Evolutionary conservation across 192 early-diverging fungal species (phyloP).

Genomic region (Piromyces finnis): DNA sequence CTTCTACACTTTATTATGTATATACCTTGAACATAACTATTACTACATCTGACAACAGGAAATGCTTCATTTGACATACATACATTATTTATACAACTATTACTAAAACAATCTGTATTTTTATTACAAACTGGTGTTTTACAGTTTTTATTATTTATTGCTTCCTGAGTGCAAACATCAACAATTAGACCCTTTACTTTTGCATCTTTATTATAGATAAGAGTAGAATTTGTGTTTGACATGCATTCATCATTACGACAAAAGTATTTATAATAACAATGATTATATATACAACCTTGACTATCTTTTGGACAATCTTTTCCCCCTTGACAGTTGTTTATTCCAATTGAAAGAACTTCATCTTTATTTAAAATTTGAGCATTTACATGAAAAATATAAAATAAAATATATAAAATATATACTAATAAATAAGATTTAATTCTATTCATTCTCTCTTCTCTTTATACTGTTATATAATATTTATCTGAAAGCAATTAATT

Average conservation of each 20-base stretch:
- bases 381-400: no score
- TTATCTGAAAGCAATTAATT: no score
- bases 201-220: background rate
- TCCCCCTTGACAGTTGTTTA: no score
- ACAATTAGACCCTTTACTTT: background rate
- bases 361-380: no score
- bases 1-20: background rate
- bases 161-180: background rate
- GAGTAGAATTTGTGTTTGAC: background rate
- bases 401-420: no score
- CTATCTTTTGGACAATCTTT: background rate
- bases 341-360: no score
- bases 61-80: background rate
- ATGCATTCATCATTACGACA: background rate
- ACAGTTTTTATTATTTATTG: background rate
- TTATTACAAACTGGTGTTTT: background rate
- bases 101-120: background rate
- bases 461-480: no score
- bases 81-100: background rate
- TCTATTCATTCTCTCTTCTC: no score
- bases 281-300: background rate
- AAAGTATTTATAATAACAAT: background rate
- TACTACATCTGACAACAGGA: background rate
- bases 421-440: no score
- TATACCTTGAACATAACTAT: background rate